Evolutionary conservation across 192 early-diverging fungal genomes (phyloP).

Genomic region (Irineochytrium annulatum): DNA sequence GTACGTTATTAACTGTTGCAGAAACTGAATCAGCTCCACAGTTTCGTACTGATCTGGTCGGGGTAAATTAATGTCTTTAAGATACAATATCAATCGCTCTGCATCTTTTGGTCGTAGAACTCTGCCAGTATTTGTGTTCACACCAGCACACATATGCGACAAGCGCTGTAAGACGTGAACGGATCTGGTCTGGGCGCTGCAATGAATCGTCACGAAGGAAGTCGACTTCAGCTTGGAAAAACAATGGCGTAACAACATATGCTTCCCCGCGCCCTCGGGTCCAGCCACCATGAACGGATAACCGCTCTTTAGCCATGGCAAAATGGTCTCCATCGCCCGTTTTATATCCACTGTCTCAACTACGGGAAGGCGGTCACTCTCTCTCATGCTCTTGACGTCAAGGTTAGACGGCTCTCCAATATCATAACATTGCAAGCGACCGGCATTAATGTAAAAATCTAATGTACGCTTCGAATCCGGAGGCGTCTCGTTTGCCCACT

Average conservation of each 20-base stretch:
- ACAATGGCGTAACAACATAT: constrained; percentile 50
- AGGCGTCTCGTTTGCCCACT: constrained; percentile 35
- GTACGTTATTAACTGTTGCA: constrained; percentile 57
- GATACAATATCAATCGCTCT: constrained; percentile 51
- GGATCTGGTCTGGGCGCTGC: constrained; percentile 55
- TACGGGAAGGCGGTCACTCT: constrained; percentile 40
- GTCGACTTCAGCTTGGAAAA: constrained; percentile 37
- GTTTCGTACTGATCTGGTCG: constrained; percentile 58
- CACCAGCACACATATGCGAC: constrained; percentile 42
- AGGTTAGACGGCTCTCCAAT: constrained; percentile 22
- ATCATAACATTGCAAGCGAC: constrained; percentile 29
- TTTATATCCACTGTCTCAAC: constrained; percentile 49
- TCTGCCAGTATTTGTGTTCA: constrained; percentile 43
- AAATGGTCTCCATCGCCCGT: constrained; percentile 39
- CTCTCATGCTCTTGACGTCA: constrained; percentile 22
- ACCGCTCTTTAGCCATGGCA: constrained; percentile 48
- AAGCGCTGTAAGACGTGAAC: constrained; percentile 50
- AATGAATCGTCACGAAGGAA: constrained; percentile 48
- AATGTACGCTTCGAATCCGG: constrained; percentile 43
- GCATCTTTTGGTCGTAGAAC: constrained; percentile 51
- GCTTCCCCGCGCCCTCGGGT: constrained; percentile 54
- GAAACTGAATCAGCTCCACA: constrained; percentile 54
- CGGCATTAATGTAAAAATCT: constrained; percentile 39
- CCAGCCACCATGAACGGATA: constrained; percentile 49
- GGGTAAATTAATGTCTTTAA: constrained; percentile 60